phyloP scores from a whole-genome alignment of 2,329 filamentous ascomycete species.

The Fusarium burgessii region DNA sequence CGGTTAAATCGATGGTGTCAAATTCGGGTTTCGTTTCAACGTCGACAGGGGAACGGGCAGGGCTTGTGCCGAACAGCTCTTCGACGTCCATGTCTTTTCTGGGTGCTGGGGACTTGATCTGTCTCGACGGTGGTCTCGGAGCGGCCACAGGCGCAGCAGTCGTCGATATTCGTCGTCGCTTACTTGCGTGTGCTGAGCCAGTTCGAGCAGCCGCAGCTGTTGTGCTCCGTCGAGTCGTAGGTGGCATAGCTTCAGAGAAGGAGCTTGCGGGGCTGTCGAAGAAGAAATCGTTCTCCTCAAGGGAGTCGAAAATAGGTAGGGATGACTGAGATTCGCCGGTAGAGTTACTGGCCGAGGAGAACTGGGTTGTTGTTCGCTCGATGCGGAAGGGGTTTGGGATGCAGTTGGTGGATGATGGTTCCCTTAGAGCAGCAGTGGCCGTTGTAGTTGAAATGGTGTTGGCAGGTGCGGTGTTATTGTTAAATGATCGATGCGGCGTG shows the following conservation, averaged over 20 bases:
- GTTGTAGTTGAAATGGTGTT: background rate
- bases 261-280: slow-evolving; percentile 46
- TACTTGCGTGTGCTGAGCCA: slow-evolving; percentile 32
- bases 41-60: slow-evolving; percentile 19
- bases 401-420: slow-evolving; percentile 41
- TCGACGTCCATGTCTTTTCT: slow-evolving; percentile 41
- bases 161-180: slow-evolving; percentile 45
- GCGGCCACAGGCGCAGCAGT: slow-evolving; percentile 10
- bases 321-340: slow-evolving; percentile 44
- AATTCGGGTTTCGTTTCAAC: slow-evolving; percentile 39
- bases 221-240: slow-evolving; percentile 33
- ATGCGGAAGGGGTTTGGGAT: slow-evolving; percentile 28
- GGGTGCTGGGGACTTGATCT: slow-evolving; percentile 8
- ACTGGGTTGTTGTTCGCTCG: slow-evolving; percentile 39
- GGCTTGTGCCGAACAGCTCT: slow-evolving; percentile 47
- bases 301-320: slow-evolving; percentile 46
- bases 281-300: slow-evolving; percentile 43
- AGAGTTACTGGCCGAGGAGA: slow-evolving; percentile 40
- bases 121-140: slow-evolving; percentile 18
- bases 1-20: slow-evolving; percentile 53
- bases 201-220: slow-evolving; percentile 28
- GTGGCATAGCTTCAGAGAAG: slow-evolving; percentile 49
- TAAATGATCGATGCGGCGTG: slow-evolving; percentile 28
- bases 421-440: slow-evolving; percentile 36
- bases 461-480: slow-evolving; percentile 7